Evolutionary conservation across 2,329 filamentous ascomycete genomes (phyloP), one percentile per base, ranked within the genome.

Genomic region (Exophiala calicioides): DNA sequence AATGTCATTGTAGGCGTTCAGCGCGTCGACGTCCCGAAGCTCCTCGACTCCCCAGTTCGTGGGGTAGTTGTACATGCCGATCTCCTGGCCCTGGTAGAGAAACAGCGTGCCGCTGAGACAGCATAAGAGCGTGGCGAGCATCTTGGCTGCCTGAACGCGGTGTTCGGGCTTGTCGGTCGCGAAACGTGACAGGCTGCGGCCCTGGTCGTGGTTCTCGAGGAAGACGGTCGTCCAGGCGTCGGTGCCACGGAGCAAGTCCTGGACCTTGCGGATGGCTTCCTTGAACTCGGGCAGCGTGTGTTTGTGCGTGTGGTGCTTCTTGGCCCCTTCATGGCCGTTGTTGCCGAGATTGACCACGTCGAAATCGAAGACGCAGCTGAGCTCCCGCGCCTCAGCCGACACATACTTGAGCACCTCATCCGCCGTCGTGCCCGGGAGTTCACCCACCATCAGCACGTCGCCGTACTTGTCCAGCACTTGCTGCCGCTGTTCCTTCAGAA

Each of bases 331-430:
- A 2, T 43, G 21, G 12, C 43, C 50, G 16, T 50, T 29, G 15
- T 40, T 52, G 3, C 56, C 58, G 5, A 59, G 49, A 27, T 44
- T 47, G 20, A 60, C 74, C 1, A 80, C 70, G 47, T 86, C 83
- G 60, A 88, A 88, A 57, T 85, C 80, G 65, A 88, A 87, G 26
- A 87, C 82, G 82, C 87, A 87, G 62, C 78, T 82, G 33, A 87
- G 66, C 60, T 86, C 81, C 23, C 74, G 72, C 12, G 48, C 38
- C 24, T 52, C 48, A 6, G 57, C 55, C 2, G 72, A 72, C 2
- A 86, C 81, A 5, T 73, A 73, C 10, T 69, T 68, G 4, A 81
- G 58, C 1, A 80, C 71, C 47, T 79, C 74, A 5, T 74, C 64
- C 5, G 68, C 67, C 36, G 73, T 72, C 3, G 66, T 68, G 1